phyloP scores from a whole-genome alignment of 202 grass and related monocot genomes.

The Dendrocalamus latiflorus region DNA sequence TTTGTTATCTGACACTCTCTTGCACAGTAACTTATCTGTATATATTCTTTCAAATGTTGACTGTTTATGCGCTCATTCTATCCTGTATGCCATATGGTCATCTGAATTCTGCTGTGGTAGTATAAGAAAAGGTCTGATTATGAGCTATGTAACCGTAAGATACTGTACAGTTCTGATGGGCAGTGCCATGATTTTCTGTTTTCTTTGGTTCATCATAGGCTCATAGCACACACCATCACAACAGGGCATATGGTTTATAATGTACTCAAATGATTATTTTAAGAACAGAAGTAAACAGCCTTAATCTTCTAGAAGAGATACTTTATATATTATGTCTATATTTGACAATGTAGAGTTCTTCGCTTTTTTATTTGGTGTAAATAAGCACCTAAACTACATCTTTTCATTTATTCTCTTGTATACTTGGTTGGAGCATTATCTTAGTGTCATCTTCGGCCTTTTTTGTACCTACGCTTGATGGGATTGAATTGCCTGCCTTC shows the following conservation, averaged over 20 bases:
- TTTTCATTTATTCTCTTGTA: neutral
- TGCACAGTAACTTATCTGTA: neutral
- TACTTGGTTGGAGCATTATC: neutral
- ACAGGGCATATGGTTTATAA: too few species aligned
- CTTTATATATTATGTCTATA: too few species aligned
- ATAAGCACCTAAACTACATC: too few species aligned
- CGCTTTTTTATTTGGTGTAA: too few species aligned
- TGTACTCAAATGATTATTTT: too few species aligned
- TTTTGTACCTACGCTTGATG: neutral
- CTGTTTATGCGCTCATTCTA: neutral
- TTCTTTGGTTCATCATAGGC: neutral
- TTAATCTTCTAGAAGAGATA: too few species aligned
- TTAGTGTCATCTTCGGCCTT: neutral
- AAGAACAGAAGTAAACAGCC: too few species aligned
- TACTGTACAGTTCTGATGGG: neutral
- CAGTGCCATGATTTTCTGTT: neutral
- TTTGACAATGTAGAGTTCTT: too few species aligned
- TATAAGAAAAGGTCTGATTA: too few species aligned
- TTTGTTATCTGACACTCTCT: conserved; percentile 23
- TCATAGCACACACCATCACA: neutral
- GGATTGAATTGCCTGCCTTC: neutral
- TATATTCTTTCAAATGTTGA: neutral
- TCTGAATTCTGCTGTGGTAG: neutral
- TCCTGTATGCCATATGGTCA: neutral
- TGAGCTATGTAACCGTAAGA: neutral